Evolutionary conservation across 2,329 filamentous ascomycete genomes (phyloP).

Genomic region (Trichoderma afroharzianum): DNA sequence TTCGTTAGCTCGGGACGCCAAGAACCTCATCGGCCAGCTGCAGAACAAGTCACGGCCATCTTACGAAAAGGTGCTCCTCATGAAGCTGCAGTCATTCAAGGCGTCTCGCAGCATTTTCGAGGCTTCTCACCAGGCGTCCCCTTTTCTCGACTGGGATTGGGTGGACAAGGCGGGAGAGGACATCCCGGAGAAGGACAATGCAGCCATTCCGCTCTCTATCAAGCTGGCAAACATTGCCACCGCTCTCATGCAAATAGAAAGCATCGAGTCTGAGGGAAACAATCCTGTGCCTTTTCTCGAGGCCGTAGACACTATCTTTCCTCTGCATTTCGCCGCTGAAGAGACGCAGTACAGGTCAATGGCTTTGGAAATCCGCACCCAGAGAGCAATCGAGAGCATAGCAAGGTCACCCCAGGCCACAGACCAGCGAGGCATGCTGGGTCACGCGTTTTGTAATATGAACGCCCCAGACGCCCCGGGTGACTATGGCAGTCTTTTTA

Average conservation of each 20-base stretch:
- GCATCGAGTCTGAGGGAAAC: slow-evolving; percentile 7
- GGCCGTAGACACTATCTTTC: slow-evolving; percentile 31
- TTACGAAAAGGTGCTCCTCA: slow-evolving; percentile 23
- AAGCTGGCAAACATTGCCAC: slow-evolving; percentile 36
- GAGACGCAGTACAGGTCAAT: slow-evolving; percentile 21
- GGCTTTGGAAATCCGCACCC: slow-evolving; percentile 37
- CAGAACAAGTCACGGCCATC: slow-evolving; percentile 19
- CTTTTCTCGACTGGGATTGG: slow-evolving; percentile 30
- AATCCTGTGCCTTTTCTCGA: slow-evolving; percentile 30
- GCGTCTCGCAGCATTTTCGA: slow-evolving; percentile 27
- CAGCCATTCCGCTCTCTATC: slow-evolving; percentile 21
- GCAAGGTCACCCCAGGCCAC: slow-evolving; percentile 13
- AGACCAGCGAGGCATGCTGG: slow-evolving; percentile 24
- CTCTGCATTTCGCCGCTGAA: slow-evolving; percentile 27
- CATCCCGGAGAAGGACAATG: neutral
- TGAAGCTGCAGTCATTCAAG: slow-evolving; percentile 28
- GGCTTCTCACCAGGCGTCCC: slow-evolving; percentile 12
- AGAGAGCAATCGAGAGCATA: slow-evolving; percentile 31
- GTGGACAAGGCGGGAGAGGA: slow-evolving; percentile 15
- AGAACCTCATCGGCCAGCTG: slow-evolving; percentile 28
- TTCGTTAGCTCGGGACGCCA: slow-evolving; percentile 27
- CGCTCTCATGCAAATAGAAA: slow-evolving; percentile 30
- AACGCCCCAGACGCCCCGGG: neutral
- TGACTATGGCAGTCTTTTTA: slow-evolving; percentile 19
- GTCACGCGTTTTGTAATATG: slow-evolving; percentile 31